Conservation (phyloP, 1,284 basidiomycete genomes). For the Leccinum pachyderme region DNA sequence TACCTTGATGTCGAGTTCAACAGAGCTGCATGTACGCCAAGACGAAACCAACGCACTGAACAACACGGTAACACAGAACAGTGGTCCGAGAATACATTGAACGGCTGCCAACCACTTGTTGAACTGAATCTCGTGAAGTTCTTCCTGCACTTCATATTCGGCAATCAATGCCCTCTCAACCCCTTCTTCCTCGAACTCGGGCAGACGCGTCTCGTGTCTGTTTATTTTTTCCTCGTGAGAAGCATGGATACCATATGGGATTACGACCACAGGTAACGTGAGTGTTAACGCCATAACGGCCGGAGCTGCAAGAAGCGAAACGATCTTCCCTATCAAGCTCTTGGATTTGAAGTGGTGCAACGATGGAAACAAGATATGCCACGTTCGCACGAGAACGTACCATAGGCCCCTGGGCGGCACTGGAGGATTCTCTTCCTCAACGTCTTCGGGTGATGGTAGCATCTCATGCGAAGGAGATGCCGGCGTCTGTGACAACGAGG, state of each 20-base stretch:
- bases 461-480: constrained; percentile 49
- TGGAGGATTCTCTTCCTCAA: constrained; percentile 40
- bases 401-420: constrained; percentile 43
- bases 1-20: constrained; percentile 41
- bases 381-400: constrained; percentile 41
- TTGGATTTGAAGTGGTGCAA: constrained; percentile 76
- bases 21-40: constrained; percentile 2
- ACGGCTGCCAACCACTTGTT: constrained; percentile 80
- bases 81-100: constrained; percentile 78
- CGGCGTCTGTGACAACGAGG: constrained; percentile 55
- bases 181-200: constrained; percentile 66
- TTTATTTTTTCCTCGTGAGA: constrained; percentile 46
- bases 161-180: constrained; percentile 60
- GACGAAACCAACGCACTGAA: constrained; percentile 54
- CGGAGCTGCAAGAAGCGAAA: constrained; percentile 81
- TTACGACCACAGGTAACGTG: constrained; percentile 88
- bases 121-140: constrained; percentile 63
- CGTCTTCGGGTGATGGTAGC: constrained; percentile 38
- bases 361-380: constrained; percentile 82
- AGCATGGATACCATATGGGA: constrained; percentile 46
- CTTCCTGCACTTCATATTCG: constrained; percentile 64
- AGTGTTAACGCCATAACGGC: constrained; percentile 85
- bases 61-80: constrained; percentile 73
- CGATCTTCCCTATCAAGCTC: constrained; percentile 68
- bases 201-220: constrained; percentile 36